Conservation (phyloP, 2,329 filamentous ascomycete species). For the Colletotrichum orbiculare region DNA sequence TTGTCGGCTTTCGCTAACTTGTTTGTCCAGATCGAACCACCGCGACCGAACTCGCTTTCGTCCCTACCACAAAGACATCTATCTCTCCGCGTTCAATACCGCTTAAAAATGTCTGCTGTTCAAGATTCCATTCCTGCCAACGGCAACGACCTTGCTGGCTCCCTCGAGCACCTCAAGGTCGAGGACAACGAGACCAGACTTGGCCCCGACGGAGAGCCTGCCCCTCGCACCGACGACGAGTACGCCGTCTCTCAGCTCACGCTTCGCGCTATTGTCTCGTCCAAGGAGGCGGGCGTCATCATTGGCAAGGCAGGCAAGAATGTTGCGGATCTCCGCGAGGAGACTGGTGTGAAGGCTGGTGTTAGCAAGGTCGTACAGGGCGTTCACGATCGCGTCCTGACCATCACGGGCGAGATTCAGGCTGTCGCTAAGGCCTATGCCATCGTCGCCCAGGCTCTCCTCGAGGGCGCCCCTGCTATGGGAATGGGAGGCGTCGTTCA, state of each 20-base stretch:
- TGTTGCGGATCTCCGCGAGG: conserved; percentile 94
- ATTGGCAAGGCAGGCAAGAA: conserved; percentile 99
- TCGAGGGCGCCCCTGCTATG: conserved; percentile 94
- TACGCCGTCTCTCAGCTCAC: conserved; percentile 94
- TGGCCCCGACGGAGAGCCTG: conserved; percentile 79
- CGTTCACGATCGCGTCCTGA: conserved; percentile 96
- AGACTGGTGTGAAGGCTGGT: conserved; percentile 97
- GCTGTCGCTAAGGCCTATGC: conserved; percentile 92
- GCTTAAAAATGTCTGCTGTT: conserved; percentile 67
- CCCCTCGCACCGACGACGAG: conserved; percentile 95
- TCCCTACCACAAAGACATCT: neutral
- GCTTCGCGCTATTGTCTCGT: conserved; percentile 96
- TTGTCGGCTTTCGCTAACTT: too few species aligned
- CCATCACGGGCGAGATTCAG: conserved; percentile 90
- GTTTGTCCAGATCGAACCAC: neutral
- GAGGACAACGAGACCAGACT: conserved; percentile 70
- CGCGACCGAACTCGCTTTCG: neutral
- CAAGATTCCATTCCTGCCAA: conserved; percentile 69
- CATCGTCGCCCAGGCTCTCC: conserved; percentile 88
- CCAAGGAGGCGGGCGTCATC: conserved; percentile 98
- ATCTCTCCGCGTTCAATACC: conserved; percentile 25
- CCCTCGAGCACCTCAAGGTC: conserved; percentile 74
- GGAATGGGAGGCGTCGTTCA: conserved; percentile 93
- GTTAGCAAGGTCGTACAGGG: conserved; percentile 99
- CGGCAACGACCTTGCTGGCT: conserved; percentile 70